phyloP scores from a whole-genome alignment of 805 yeast genomes.

The Myxozyma sirexii region DNA sequence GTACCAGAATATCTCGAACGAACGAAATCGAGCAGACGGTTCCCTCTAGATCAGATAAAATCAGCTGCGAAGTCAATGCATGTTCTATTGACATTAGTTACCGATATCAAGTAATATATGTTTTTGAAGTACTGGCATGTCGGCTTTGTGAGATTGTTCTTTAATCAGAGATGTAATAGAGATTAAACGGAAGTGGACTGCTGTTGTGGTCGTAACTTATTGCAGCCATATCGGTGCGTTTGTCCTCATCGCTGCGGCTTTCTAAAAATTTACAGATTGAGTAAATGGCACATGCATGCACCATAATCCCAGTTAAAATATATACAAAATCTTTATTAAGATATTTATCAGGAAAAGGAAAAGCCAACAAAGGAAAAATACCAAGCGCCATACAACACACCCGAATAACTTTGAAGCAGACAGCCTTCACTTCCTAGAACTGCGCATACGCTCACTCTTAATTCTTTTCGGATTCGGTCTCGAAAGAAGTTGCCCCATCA shows the following conservation, averaged over 20 bases:
- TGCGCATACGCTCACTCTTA: constrained; percentile 27
- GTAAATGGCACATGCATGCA: neutral
- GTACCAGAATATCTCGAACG: constrained; percentile 69
- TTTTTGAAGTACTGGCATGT: constrained; percentile 3
- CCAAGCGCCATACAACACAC: too few species aligned
- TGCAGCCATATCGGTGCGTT: too few species aligned
- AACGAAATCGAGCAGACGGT: constrained; percentile 90
- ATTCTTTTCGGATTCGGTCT: constrained; percentile 30
- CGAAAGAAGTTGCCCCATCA: constrained; percentile 58
- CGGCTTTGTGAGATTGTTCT: neutral
- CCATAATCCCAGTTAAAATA: neutral
- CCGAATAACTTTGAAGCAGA: too few species aligned
- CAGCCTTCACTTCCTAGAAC: neutral
- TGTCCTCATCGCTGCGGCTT: neutral
- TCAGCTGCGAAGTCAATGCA: neutral
- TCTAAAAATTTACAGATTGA: too few species aligned
- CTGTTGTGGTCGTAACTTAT: too few species aligned
- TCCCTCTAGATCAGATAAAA: constrained; percentile 58
- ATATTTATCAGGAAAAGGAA: neutral
- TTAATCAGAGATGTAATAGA: too few species aligned
- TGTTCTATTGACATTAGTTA: neutral
- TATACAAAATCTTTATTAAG: neutral
- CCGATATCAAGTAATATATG: constrained; percentile 7
- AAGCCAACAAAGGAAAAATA: too few species aligned
- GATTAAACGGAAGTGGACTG: too few species aligned